Evolutionary conservation across 2,329 filamentous ascomycete genomes (phyloP), one percentile per base, ranked within the genome.

Genomic region (Emmonsia crescens): DNA sequence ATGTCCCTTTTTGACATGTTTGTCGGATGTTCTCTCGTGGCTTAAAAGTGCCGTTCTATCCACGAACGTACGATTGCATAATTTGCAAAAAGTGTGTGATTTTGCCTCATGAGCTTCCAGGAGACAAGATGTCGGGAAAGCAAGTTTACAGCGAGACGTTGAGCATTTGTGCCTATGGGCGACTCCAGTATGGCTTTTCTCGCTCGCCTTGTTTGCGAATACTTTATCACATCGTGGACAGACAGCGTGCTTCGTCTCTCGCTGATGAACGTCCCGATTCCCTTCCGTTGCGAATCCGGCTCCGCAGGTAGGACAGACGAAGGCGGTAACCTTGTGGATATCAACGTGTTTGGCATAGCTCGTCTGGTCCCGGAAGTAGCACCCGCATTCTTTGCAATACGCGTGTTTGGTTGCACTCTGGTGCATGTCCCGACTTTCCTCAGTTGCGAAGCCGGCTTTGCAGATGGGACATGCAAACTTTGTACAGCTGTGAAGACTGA

Each of bases 1-100:
- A n/a, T n/a, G 42, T 1, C 6, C 21, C 10, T 49, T 31, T 29
- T 49, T 16, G 16, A 2, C 8, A 16, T 40, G 21, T 21, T 27
- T 54, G 33, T 5, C n/a, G 12, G 48, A 33, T 29, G 31, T 38
- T 42, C 16, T 19, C 27, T 46, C 38, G 31, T 66, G 65, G 44
- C 38, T 57, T 21, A 8, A 21, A 42, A 66, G 58, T 5, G 60
- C 63, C 5, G 29, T 8, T 14, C 14, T 21, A 48, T 64, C 61
- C 27, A 57, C 14, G 58, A 65, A 66, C 3, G 46, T 38, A 31
- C 60, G 60, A 44, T 62, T 60, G 59, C 65, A 66, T 5, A 55
- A 56, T 5, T 19, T 38, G 59, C 65, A 66, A 52, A 60, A 62
- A 54, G 60, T 60, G 27, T 64, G 61, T 21, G n/a, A 59, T 60